A percentile compares a stretch with the other conserved stretches of the same genome.
Evolutionary conservation across 441 rosid genomes (phyloP).

Genomic region (Capsella rubella): DNA sequence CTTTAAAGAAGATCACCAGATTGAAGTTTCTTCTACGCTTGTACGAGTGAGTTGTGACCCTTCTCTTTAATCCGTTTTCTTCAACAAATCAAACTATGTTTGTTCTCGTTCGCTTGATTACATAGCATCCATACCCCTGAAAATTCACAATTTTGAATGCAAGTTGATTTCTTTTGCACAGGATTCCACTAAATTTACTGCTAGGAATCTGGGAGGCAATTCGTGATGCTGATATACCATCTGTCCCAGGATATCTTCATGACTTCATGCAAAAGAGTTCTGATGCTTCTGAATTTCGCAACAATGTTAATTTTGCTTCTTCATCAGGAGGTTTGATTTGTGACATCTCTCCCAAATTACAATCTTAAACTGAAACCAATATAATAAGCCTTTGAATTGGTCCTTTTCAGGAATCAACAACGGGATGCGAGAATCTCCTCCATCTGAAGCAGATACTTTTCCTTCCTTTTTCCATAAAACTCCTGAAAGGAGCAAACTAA

Average conservation of each 20-base stretch:
- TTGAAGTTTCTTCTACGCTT: constrained; percentile 55
- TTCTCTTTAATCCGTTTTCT: constrained; percentile 7
- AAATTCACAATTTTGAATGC: constrained; percentile 11
- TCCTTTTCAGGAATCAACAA: constrained; percentile 53
- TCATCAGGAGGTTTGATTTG: constrained; percentile 32
- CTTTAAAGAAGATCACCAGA: constrained; percentile 54
- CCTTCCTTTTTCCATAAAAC: constrained; percentile 73
- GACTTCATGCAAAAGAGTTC: constrained; percentile 37
- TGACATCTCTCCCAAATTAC: constrained; percentile 13
- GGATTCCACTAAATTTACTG: constrained; percentile 59
- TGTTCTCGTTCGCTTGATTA: background rate
- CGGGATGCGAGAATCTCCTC: constrained; percentile 42
- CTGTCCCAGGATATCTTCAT: constrained; percentile 48
- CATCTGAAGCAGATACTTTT: constrained; percentile 54
- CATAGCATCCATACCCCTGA: background rate
- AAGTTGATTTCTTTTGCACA: constrained; percentile 45
- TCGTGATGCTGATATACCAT: constrained; percentile 52
- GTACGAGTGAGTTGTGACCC: constrained; percentile 54
- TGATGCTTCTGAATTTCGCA: constrained; percentile 41
- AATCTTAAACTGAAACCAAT: constrained; percentile 12
- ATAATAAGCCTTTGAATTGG: constrained; percentile 4
- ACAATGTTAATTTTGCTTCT: constrained; percentile 52
- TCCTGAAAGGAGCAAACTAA: constrained; percentile 65
- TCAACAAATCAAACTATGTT: constrained; percentile 5
- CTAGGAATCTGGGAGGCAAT: constrained; percentile 46